Evolutionary conservation across 148 eudicot species (phyloP).

Genomic region (Polygonum maritimum): DNA sequence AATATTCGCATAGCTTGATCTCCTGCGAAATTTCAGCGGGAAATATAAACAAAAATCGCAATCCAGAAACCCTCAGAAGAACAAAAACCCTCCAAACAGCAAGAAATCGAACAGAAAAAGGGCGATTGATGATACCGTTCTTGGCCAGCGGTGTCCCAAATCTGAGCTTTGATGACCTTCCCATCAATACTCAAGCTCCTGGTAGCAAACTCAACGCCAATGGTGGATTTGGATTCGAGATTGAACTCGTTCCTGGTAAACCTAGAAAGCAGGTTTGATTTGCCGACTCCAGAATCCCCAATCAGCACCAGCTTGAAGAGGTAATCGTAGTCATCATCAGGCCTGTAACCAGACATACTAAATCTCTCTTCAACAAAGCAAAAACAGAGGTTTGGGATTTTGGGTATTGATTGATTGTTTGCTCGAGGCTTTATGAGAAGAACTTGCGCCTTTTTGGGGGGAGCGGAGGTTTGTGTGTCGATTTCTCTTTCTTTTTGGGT

Average conservation of each 20-base stretch:
- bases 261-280: conserved; percentile 62
- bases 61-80: background rate
- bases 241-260: conserved; percentile 69
- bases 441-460: background rate
- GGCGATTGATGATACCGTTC: background rate
- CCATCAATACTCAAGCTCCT: conserved; percentile 32
- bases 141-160: conserved; percentile 87
- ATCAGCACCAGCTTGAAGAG: conserved; percentile 60
- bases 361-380: background rate
- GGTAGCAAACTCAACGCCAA: conserved; percentile 77
- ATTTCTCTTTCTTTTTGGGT: background rate
- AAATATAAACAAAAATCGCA: background rate
- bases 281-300: conserved; percentile 69
- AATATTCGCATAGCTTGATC: background rate
- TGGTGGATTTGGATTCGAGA: conserved; percentile 67
- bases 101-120: background rate
- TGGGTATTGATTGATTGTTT: background rate
- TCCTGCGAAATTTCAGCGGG: conserved; percentile 3
- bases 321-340: conserved; percentile 71
- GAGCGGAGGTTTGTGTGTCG: background rate
- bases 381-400: background rate
- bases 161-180: conserved; percentile 70
- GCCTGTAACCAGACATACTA: conserved; percentile 50
- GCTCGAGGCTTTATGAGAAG: background rate
- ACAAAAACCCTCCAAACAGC: background rate